Percentiles rank a stretch among this genome's conserved stretches.
Evolutionary conservation across 2,329 filamentous ascomycete genomes (phyloP).

Genomic region (Xylariaceae sp.): DNA sequence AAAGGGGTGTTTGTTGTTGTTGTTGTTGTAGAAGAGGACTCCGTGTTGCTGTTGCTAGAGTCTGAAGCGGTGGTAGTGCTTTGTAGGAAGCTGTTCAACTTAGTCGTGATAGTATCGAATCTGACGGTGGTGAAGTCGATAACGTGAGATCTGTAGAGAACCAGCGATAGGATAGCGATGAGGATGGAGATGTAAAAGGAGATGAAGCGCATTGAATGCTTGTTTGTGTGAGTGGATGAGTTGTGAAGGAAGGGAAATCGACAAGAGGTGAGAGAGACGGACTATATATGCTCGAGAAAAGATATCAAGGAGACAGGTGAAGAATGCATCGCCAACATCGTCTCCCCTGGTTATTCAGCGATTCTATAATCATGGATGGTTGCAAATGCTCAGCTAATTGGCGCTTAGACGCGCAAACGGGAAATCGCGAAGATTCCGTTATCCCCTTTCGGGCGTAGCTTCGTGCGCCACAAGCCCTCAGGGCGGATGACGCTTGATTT

Average conservation of each 20-base stretch:
- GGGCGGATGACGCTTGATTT: conserved; percentile 8
- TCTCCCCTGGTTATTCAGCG: background rate
- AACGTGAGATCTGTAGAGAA: conserved; percentile 33
- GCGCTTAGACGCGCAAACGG: background rate
- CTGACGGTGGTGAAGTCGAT: conserved; percentile 25
- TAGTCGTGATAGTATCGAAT: conserved; percentile 22
- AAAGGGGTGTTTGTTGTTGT: conserved; percentile 22
- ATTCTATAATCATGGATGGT: background rate
- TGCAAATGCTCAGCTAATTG: background rate
- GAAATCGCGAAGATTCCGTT: conserved; percentile 7
- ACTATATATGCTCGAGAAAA: background rate
- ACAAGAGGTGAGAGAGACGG: conserved; percentile 3
- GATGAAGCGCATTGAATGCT: conserved; percentile 35
- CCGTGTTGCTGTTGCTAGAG: conserved; percentile 15
- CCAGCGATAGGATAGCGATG: conserved; percentile 36
- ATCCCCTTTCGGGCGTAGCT: background rate
- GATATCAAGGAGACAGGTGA: background rate
- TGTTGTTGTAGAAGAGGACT: conserved; percentile 7
- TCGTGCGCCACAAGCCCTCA: background rate
- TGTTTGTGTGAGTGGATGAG: background rate
- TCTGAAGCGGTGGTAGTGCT: conserved; percentile 2
- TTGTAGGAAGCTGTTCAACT: conserved; percentile 18
- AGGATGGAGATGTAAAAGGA: conserved; percentile 36
- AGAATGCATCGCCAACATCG: background rate
- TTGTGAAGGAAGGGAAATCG: background rate